phyloP scores from a whole-genome alignment of 495 filamentous ascomycete genomes.

The Penicillium desertorum region DNA sequence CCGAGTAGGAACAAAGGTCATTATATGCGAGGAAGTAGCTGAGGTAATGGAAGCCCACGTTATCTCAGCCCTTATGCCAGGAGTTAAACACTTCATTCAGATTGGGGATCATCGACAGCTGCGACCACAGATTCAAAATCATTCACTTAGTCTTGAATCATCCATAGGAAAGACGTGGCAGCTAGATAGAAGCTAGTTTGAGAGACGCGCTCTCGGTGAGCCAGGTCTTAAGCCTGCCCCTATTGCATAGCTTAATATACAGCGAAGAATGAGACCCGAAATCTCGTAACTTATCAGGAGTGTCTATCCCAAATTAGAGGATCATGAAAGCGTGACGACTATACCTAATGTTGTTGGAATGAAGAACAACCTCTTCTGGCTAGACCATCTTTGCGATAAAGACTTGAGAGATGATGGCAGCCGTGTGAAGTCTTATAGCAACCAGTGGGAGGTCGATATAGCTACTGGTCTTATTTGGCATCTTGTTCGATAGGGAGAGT shows the following conservation, averaged over 20 bases:
- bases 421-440: constrained; percentile 55
- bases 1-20: constrained; percentile 44
- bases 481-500: constrained; percentile 62
- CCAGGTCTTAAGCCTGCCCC: constrained; percentile 31
- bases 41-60: constrained; percentile 69
- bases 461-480: constrained; percentile 60
- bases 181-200: constrained; percentile 15
- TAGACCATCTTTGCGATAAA: constrained; percentile 63
- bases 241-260: constrained; percentile 55
- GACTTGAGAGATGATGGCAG: constrained; percentile 31
- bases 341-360: constrained; percentile 64
- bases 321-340: constrained; percentile 44
- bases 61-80: constrained; percentile 61
- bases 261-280: constrained; percentile 72
- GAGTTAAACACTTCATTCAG: constrained; percentile 63
- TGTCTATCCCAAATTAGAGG: constrained; percentile 62
- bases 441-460: constrained; percentile 67
- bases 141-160: constrained; percentile 48
- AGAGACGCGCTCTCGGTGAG: constrained; percentile 16
- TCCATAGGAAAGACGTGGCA: constrained; percentile 8
- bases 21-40: constrained; percentile 70
- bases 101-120: constrained; percentile 73
- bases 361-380: constrained; percentile 65
- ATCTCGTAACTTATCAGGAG: constrained; percentile 61
- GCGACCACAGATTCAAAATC: constrained; percentile 54